Base-by-base conservation (phyloP, 129 eudicot species). In the Centrapalus pauciflorus region DNA sequence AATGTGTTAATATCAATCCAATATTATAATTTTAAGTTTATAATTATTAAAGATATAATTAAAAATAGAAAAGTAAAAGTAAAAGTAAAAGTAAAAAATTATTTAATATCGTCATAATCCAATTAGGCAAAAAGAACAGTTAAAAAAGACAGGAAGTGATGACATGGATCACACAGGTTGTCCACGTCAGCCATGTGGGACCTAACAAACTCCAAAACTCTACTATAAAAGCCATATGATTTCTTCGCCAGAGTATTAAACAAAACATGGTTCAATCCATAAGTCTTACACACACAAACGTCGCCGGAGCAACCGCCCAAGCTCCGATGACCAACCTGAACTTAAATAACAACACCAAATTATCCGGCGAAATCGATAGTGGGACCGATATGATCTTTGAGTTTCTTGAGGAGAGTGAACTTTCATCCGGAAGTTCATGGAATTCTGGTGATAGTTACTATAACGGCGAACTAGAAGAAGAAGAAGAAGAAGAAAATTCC, bases 311-410 rank as follows among this genome's bases (percentile, higher is more conserved):
- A 28, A 20, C 48, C 7, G 7, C 67, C 28, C 45, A 38, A 60
- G 61, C 49, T 51, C 60, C 73, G 20, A 35, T 38, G 2, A 26
- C 19, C 1, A 6, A 16, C 50, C 58, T 8, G 45, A 27, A 26
- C 37, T 41, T 41, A 26, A n/a, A 10, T 30, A 26, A 29, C 0
- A n/a, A n/a, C 7, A n/a, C 38, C 8, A 48, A 65, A 61, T 59
- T 27, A 50, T 41, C 72, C 38, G 59, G 61, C 52, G 35, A 64
- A 28, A 25, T 46, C 20, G 55, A 69, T 28, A 69, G 63, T 52
- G 13, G 28, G 4, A 70, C 57, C 11, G 54, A 50, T 14, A 81
- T 85, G 84, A 85, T 87, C 25, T 87, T 87, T 16, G 90, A 83
- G 69, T 87, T 77, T 51, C 55, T 87, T 13, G 85, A 84, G 17